A percentile compares a stretch with the other conserved stretches of the same genome.
Evolutionary conservation across 148 eudicot genomes (phyloP).

Genomic region (Fagopyrum tataricum): DNA sequence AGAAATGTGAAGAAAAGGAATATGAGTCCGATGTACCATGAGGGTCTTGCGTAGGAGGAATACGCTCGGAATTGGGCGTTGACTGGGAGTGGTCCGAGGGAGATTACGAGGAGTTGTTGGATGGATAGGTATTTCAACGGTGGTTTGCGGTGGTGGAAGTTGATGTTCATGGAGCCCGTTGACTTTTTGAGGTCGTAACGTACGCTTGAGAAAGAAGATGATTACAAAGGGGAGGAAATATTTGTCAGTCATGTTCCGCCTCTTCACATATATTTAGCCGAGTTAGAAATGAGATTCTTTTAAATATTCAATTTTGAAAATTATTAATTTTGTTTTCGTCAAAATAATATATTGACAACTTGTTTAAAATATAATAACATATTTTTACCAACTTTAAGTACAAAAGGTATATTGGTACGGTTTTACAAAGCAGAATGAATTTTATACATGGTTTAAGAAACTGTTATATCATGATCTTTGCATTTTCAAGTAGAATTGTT

Average conservation of each 20-base stretch:
- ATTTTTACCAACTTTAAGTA: no score
- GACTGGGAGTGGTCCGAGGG: background rate
- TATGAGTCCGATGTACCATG: background rate
- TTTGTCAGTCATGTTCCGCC: background rate
- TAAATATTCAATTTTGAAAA: no score
- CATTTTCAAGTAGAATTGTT: background rate
- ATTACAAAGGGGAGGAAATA: background rate
- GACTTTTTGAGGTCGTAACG: background rate
- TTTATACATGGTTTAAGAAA: no score
- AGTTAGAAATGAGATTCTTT: no score
- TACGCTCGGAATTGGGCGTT: background rate
- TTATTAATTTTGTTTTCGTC: no score
- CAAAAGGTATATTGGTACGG: no score
- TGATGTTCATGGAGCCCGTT: slow-evolving; percentile 1
- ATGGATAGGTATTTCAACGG: background rate
- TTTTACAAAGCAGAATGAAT: no score
- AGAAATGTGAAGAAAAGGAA: slow-evolving; percentile 3
- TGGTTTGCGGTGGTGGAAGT: background rate
- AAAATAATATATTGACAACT: no score
- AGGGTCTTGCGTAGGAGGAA: background rate
- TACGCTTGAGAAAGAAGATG: background rate
- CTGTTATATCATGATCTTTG: no score
- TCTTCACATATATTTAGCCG: no score
- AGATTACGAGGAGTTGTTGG: background rate
- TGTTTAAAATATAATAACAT: no score